phyloP scores from a whole-genome alignment of 352 stramenopile genomes.

The Globisporangium recalcitrans region DNA sequence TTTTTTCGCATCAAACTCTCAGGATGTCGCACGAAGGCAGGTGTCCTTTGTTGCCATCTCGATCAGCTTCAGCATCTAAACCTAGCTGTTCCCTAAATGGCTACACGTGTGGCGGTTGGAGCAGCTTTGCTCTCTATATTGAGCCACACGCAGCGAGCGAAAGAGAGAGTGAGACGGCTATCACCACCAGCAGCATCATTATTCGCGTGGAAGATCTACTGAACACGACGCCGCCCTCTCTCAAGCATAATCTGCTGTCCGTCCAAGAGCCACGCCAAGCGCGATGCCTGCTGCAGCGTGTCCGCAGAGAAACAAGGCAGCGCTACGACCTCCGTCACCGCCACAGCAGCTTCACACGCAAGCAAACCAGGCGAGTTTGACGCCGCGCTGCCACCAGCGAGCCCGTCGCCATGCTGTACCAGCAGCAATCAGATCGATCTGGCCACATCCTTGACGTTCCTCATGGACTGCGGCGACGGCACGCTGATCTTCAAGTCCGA shows the following conservation, averaged over 20 bases:
- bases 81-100: no score
- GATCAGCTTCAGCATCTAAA: no score
- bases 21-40: no score
- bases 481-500: slow-evolving; percentile 25
- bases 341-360: not conserved
- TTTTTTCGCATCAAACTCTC: no score
- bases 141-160: no score
- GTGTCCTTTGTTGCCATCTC: no score
- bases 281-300: slow-evolving; percentile 1
- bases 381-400: not conserved
- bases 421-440: slow-evolving; percentile 1
- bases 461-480: slow-evolving; percentile 35
- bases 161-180: no score
- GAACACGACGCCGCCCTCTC: not conserved
- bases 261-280: slow-evolving; percentile 32
- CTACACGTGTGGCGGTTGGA: no score
- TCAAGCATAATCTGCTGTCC: slow-evolving; percentile 58
- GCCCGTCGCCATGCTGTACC: not conserved
- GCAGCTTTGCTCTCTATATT: no score
- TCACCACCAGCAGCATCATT: no score
- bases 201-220: no score
- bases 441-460: slow-evolving; percentile 22
- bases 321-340: not conserved
- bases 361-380: not conserved
- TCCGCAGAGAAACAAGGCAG: not conserved